Conservation (phyloP, 306 rosid genomes). For the Arachis hypogaea region DNA sequence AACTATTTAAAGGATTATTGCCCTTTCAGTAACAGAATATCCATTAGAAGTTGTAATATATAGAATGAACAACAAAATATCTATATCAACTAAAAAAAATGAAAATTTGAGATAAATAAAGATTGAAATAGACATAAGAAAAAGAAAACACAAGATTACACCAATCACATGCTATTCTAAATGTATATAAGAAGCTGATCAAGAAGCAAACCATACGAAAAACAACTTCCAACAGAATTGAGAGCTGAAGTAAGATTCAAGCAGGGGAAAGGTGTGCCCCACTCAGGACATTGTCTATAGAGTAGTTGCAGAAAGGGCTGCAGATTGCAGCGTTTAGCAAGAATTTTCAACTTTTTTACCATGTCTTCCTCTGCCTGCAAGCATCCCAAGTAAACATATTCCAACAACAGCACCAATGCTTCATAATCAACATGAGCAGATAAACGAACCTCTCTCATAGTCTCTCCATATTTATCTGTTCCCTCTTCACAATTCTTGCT, state of each 20-base stretch:
- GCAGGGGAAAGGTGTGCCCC: constrained; percentile 70
- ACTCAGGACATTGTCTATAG: constrained; percentile 62
- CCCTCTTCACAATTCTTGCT: constrained; percentile 35
- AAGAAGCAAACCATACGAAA: constrained; percentile 68
- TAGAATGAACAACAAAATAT: neutral
- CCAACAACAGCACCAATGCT: constrained; percentile 68
- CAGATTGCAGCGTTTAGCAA: constrained; percentile 73
- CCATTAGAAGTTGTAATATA: constrained; percentile 11
- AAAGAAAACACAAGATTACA: constrained; percentile 24
- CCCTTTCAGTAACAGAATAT: constrained; percentile 30
- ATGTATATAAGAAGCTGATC: constrained; percentile 28
- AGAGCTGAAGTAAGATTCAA: constrained; percentile 59
- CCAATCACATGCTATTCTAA: constrained; percentile 32
- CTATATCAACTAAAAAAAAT: constrained; percentile 1
- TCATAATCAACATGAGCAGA: constrained; percentile 72
- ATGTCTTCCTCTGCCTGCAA: constrained; percentile 61
- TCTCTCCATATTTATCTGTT: constrained; percentile 33
- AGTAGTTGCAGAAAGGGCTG: constrained; percentile 70
- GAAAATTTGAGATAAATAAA: constrained; percentile 20
- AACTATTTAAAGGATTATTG: constrained; percentile 26
- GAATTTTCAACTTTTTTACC: constrained; percentile 62
- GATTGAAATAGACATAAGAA: constrained; percentile 3
- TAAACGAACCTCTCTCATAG: constrained; percentile 56
- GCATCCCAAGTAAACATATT: constrained; percentile 70
- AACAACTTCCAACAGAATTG: constrained; percentile 62